A percentile compares a stretch with the other conserved stretches of the same genome.
Evolutionary conservation across 345 rosid genomes (phyloP).

Genomic region (Melastoma malabathricum): DNA sequence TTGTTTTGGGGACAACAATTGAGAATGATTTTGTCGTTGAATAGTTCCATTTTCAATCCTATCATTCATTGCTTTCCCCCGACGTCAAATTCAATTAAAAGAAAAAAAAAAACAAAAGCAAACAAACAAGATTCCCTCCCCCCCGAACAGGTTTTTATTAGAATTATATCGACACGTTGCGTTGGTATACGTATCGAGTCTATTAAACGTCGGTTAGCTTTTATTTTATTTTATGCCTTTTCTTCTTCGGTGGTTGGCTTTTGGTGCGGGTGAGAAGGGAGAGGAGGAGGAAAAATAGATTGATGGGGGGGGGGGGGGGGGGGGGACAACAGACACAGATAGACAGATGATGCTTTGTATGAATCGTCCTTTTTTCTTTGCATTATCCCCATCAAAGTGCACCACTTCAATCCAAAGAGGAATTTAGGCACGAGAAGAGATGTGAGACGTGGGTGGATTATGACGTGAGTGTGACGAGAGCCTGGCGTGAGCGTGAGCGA

Average conservation of each 20-base stretch:
- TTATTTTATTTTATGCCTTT: no score
- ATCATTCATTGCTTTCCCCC: slow-evolving; percentile 90
- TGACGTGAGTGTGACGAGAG: slow-evolving; percentile 43
- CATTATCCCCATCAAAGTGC: slow-evolving; percentile 31
- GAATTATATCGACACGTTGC: no score
- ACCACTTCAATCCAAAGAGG: slow-evolving; percentile 23
- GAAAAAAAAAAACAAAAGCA: not conserved
- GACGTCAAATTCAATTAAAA: slow-evolving; percentile 39
- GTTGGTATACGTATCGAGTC: no score
- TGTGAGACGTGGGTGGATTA: slow-evolving; percentile 9
- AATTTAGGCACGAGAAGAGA: slow-evolving; percentile 4
- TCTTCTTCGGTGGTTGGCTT: no score
- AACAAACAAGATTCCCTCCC: no score
- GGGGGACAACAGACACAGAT: no score
- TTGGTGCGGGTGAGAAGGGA: no score
- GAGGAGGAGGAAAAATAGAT: no score
- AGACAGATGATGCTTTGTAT: no score
- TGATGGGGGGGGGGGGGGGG: no score
- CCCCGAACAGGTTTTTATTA: no score
- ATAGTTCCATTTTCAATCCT: slow-evolving; percentile 12
- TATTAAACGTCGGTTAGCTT: no score
- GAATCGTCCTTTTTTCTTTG: slow-evolving; percentile 5
- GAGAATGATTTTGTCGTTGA: slow-evolving; percentile 61
- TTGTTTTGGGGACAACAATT: slow-evolving; percentile 22
- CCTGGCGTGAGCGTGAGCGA: slow-evolving; percentile 34